Evolutionary conservation across 2,329 filamentous ascomycete species (phyloP).

Genomic region (Xylariaceae sp.): DNA sequence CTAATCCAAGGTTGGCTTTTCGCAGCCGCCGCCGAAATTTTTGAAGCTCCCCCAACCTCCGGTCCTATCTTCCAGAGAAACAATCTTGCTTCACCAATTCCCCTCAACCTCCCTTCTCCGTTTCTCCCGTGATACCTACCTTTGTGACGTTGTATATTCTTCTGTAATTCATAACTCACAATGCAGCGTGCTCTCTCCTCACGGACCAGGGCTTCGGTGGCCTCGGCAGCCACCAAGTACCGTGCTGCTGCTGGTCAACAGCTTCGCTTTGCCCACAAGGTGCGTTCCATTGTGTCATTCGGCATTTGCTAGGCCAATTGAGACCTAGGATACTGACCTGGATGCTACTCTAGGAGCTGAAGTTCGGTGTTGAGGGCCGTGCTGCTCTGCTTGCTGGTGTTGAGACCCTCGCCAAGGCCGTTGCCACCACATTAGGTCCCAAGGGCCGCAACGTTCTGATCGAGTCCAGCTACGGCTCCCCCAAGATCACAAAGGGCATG

Average conservation of each 20-base stretch:
- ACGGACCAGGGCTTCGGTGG: slow-evolving; percentile 70
- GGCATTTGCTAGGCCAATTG: neutral
- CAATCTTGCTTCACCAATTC: slow-evolving; percentile 14
- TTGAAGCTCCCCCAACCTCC: slow-evolving; percentile 31
- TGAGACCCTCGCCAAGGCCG: slow-evolving; percentile 92
- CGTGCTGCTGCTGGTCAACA: slow-evolving; percentile 66
- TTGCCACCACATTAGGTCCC: slow-evolving; percentile 91
- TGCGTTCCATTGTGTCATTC: slow-evolving; percentile 37
- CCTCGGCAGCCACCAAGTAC: slow-evolving; percentile 59
- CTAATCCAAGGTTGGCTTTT: slow-evolving; percentile 31
- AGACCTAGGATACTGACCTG: slow-evolving; percentile 9
- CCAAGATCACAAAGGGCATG: slow-evolving; percentile 98
- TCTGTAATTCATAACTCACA: slow-evolving; percentile 39
- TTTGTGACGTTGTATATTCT: slow-evolving; percentile 25
- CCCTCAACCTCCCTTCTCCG: slow-evolving; percentile 14
- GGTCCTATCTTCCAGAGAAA: slow-evolving; percentile 11
- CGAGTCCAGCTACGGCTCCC: slow-evolving; percentile 96
- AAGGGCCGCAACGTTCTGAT: slow-evolving; percentile 99
- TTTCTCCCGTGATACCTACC: slow-evolving; percentile 16
- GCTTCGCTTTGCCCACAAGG: slow-evolving; percentile 96
- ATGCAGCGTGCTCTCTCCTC: slow-evolving; percentile 97
- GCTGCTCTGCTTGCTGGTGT: slow-evolving; percentile 87
- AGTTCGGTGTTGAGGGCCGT: slow-evolving; percentile 94
- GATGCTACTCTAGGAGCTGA: slow-evolving; percentile 67
- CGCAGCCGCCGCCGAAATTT: slow-evolving; percentile 31